Conservation (phyloP, 257 asterid genomes). For the Haberlea rhodopensis region DNA sequence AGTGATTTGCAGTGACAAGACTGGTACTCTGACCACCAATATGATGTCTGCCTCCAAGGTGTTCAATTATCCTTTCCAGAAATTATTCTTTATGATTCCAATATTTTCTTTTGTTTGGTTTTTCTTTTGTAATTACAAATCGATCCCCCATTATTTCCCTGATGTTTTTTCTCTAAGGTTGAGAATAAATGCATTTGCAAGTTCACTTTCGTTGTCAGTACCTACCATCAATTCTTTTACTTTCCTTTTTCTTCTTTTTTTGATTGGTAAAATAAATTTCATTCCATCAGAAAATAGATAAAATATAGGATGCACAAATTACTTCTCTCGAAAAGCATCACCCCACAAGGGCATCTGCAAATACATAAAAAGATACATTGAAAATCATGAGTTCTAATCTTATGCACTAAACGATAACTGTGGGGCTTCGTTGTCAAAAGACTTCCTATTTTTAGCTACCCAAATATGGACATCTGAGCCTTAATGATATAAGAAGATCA, state of each 20-base stretch:
- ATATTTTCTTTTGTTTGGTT: slow-evolving; percentile 11
- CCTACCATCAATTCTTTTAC: not conserved
- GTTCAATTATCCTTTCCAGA: slow-evolving; percentile 16
- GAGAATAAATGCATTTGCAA: not conserved
- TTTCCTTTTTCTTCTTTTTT: not conserved
- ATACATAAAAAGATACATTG: too few species aligned
- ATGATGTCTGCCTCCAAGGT: slow-evolving; percentile 99
- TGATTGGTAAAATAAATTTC: not conserved
- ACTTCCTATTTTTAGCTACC: too few species aligned
- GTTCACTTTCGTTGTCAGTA: not conserved
- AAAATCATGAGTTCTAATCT: too few species aligned
- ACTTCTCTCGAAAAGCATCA: too few species aligned
- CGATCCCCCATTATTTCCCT: not conserved
- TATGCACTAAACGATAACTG: too few species aligned
- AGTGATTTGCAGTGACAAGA: slow-evolving; percentile 99
- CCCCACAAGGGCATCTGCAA: too few species aligned
- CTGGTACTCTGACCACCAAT: slow-evolving; percentile 97
- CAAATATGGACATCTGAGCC: too few species aligned
- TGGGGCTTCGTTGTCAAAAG: too few species aligned
- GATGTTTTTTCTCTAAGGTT: slow-evolving; percentile 18
- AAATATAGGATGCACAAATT: too few species aligned
- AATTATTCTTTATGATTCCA: slow-evolving; percentile 15
- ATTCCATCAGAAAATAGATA: too few species aligned
- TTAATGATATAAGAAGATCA: too few species aligned
- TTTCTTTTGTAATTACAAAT: not conserved